A percentile compares a stretch with the other conserved stretches of the same genome.
These are phyloP conservation scores for Elongisporangium prolatum DNA, from an alignment of 352 stramenopile genomes.

Conservation along the genomic window DNA sequence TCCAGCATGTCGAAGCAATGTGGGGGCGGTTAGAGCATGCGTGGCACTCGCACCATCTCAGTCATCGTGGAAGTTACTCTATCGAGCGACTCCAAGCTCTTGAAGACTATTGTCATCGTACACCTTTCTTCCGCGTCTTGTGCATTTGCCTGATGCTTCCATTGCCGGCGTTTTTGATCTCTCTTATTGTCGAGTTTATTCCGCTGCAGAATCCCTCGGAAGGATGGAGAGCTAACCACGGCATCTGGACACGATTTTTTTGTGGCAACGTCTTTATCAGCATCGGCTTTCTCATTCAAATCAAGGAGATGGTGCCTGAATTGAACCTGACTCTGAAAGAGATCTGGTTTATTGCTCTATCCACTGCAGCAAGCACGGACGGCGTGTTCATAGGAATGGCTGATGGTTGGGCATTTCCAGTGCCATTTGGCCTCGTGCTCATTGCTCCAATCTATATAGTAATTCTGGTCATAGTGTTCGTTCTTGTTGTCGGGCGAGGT, in stretches of 20 bases:
- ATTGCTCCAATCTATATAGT: slow-evolving; percentile 9
- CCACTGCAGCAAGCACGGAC: slow-evolving; percentile 8
- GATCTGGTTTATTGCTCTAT: slow-evolving; percentile 4
- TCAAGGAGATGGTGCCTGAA: slow-evolving; percentile 7
- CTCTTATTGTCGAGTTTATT: slow-evolving; percentile 13
- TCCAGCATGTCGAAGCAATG: too few relatives aligned
- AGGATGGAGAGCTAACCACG: slow-evolving; percentile 18
- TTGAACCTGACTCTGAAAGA: slow-evolving; percentile 4
- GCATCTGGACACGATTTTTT: slow-evolving; percentile 16
- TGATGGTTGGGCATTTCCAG: slow-evolving; percentile 15
- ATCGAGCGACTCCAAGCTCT: slow-evolving; percentile 6
- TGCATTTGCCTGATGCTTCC: slow-evolving; percentile 3
- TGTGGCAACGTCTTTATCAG: slow-evolving; percentile 11
- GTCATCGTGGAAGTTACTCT: slow-evolving; percentile 6
- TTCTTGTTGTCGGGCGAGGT: slow-evolving; percentile 10
- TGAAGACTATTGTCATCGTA: slow-evolving; percentile 1
- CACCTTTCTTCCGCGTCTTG: neutral
- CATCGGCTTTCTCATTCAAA: slow-evolving; percentile 5
- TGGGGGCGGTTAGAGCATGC: slow-evolving; percentile 3
- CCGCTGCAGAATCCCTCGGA: slow-evolving; percentile 1
- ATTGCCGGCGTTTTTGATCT: slow-evolving; percentile 10
- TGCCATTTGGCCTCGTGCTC: slow-evolving; percentile 21
- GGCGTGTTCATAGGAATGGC: slow-evolving; percentile 8
- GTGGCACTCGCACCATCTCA: slow-evolving; percentile 14
- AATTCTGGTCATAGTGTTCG: slow-evolving; percentile 11